A percentile compares a stretch with the other conserved stretches of the same genome.
Evolutionary conservation across 2,329 filamentous ascomycete species (phyloP).

Genomic region (Decorospora gaudefroyi): DNA sequence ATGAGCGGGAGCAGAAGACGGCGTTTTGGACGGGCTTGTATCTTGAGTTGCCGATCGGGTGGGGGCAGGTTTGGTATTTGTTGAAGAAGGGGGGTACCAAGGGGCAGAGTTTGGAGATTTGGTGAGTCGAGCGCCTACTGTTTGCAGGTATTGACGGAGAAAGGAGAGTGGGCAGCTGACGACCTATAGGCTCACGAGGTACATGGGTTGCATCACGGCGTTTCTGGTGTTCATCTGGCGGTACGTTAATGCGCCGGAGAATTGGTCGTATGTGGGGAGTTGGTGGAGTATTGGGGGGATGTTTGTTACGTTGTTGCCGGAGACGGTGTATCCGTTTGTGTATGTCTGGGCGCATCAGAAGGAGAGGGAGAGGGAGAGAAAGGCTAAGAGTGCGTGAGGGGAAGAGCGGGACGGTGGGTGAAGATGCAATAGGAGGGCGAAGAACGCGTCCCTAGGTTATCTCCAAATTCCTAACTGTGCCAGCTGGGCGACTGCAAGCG

Average conservation of each 20-base stretch:
- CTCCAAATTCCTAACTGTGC: too few species aligned
- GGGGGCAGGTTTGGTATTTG: constrained; percentile 43
- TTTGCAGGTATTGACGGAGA: background rate
- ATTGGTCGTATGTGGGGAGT: constrained; percentile 48
- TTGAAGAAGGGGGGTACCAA: constrained; percentile 40
- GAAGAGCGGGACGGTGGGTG: background rate
- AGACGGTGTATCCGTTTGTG: constrained; percentile 47
- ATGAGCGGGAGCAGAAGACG: constrained; percentile 49
- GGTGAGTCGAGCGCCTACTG: constrained; percentile 44
- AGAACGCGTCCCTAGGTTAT: background rate
- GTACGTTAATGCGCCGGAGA: constrained; percentile 47
- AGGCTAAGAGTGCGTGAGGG: constrained; percentile 11
- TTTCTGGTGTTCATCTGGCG: constrained; percentile 49
- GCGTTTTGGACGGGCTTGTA: constrained; percentile 49
- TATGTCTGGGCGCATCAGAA: constrained; percentile 44
- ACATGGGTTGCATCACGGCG: constrained; percentile 47
- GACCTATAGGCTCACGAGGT: constrained; percentile 45
- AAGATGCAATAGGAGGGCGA: background rate
- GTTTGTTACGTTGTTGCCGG: constrained; percentile 46
- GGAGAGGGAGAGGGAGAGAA: constrained; percentile 23
- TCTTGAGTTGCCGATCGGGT: constrained; percentile 48
- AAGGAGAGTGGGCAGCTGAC: too few species aligned
- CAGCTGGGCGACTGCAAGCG: too few species aligned
- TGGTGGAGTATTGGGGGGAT: constrained; percentile 44
- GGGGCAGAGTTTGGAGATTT: constrained; percentile 50